Evolutionary conservation across 768 basidiomycete genomes (phyloP), one percentile per base, ranked within the genome.

Genomic region (Phlegmacium glaucopus): DNA sequence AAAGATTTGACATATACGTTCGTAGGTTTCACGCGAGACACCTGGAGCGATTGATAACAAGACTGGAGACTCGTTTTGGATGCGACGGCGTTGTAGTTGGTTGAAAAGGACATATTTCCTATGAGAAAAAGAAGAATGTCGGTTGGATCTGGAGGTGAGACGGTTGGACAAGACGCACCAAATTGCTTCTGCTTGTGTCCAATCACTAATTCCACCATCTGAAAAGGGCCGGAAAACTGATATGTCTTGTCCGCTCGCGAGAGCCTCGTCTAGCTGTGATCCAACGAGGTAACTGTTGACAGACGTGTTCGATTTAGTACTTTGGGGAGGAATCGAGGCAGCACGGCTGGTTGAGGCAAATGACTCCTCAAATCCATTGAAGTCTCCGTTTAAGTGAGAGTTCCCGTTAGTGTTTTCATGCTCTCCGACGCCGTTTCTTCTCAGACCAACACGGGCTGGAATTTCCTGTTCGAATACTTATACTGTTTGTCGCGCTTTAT

Each of bases 21-120:
- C 89, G 63, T 86, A 79, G 8, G 80, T 75, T 30, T 72, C 69
- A 44, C 87, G 78, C 18, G 88, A 78, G 16, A 90, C 77, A 26
- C 81, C 79, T 0, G 84, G 67, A 4, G 76, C 68, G 45, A 94
- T 72, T 32, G 85, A 82, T 48, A 94, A 75, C 27, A 94, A 75
- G 45, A 91, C 80, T 2, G 91, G 90, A 13, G 89, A 93, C 61
- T 94, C 90, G 61, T 94, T 93, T 57, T 90, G 90, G 6, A 79
- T 79, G 46, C 93, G 86, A 44, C 87, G 80, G 43, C 90, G 80
- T 51, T 83, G 79, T 16, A 95, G 76, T 45, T 74, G 76, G 45
- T 71, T 76, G 68, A 93, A 92, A 13, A 96, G 76, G 42, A 89
- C 68, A 57, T 94, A 72, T 71, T 94, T 94, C 89, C 92, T 94